Percentiles rank a stretch among this genome's conserved stretches.
Evolutionary conservation across 2,329 filamentous ascomycete species (phyloP).

Genomic region (Phyllachora maydis): DNA sequence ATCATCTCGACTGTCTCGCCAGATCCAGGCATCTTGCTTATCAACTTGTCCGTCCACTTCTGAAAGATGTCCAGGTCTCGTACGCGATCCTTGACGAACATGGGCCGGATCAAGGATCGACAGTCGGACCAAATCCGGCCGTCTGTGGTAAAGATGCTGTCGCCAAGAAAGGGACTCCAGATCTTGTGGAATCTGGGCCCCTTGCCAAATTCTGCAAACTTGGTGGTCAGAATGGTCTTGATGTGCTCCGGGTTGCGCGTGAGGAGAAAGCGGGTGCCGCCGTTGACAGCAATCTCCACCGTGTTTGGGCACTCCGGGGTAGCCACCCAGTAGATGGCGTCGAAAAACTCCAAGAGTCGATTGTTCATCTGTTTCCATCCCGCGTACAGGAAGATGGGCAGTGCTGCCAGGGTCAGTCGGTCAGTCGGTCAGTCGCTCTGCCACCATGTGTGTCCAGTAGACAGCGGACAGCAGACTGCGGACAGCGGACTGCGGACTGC

Average conservation of each 20-base stretch:
- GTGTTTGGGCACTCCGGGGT: constrained; percentile 13
- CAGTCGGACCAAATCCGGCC: constrained; percentile 31
- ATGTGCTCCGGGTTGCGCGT: constrained; percentile 34
- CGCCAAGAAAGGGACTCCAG: constrained; percentile 26
- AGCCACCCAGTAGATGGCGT: constrained; percentile 9
- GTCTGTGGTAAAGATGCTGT: constrained; percentile 34
- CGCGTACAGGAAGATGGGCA: constrained; percentile 9
- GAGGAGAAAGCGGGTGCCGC: constrained; percentile 16
- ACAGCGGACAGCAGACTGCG: too few relatives aligned
- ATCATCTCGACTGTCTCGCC: constrained; percentile 37
- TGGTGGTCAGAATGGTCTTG: constrained; percentile 31
- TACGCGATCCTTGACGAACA: constrained; percentile 26
- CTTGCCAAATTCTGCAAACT: constrained; percentile 33
- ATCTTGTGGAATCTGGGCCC: constrained; percentile 18
- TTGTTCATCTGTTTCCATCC: constrained; percentile 11
- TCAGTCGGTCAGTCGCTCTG: background rate
- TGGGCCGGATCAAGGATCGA: constrained; percentile 28
- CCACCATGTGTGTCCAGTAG: background rate
- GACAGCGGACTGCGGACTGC: background rate
- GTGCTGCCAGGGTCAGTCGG: constrained; percentile 1
- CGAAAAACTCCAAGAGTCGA: constrained; percentile 11
- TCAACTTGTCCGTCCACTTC: constrained; percentile 31
- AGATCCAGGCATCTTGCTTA: constrained; percentile 33
- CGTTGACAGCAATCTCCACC: constrained; percentile 14
- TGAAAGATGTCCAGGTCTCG: constrained; percentile 36